phyloP scores from a whole-genome alignment of 108 stramenopile genomes.

The Cyclotella distinguenda region DNA sequence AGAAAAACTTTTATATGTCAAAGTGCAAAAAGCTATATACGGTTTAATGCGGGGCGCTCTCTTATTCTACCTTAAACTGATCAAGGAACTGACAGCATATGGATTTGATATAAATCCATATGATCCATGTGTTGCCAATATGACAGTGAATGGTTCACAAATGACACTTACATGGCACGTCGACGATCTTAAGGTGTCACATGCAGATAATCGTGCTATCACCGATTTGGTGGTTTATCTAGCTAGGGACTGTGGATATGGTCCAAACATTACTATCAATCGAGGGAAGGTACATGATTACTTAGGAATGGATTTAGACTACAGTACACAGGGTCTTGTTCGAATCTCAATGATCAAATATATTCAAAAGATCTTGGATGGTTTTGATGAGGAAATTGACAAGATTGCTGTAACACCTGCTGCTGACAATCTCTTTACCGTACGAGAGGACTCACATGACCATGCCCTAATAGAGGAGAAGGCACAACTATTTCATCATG shows the following conservation, averaged over 20 bases:
- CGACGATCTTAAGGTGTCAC: conserved; percentile 5
- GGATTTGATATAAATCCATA: too few relatives aligned
- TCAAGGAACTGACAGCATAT: too few relatives aligned
- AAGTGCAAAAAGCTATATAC: conserved; percentile 2
- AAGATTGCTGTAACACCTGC: neutral
- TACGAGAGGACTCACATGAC: neutral
- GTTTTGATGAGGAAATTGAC: neutral
- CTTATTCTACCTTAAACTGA: too few relatives aligned
- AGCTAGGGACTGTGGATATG: neutral
- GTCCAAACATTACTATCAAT: neutral
- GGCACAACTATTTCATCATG: neutral
- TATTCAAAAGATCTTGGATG: neutral
- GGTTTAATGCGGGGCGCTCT: too few relatives aligned
- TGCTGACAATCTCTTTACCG: conserved; percentile 1
- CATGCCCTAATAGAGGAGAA: neutral
- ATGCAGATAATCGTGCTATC: neutral
- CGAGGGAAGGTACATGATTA: conserved; percentile 6
- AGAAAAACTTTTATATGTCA: too few relatives aligned
- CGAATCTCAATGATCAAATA: conserved; percentile 5
- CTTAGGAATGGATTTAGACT: neutral
- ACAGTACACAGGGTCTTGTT: neutral
- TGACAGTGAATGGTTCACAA: conserved; percentile 3
- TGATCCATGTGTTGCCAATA: conserved; percentile 5
- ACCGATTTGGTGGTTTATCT: neutral
- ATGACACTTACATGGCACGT: conserved; percentile 12